Base-by-base conservation (phyloP, 768 basidiomycete genomes). In the Termitomyces sp. region DNA sequence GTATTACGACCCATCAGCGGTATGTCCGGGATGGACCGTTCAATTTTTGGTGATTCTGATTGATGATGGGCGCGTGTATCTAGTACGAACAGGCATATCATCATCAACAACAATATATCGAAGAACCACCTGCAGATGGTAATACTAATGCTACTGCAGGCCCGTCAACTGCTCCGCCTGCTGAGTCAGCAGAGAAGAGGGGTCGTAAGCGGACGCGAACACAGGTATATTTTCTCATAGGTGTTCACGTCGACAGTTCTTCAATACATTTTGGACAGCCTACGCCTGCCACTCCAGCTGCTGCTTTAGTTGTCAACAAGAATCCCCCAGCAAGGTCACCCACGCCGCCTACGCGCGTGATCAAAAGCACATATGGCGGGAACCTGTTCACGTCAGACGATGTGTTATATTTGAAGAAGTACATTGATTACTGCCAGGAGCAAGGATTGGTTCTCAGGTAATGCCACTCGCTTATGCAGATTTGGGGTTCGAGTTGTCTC, bases 361-460 rank as follows among this genome's bases (percentile, higher is more conserved):
- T 94, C 65, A 92, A 91, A 70, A 93, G 91, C 63, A 92, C 91
- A 0, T 93, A 92, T 63, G 91, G 91, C 41, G 91, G 91, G 13
- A 93, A 94, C 64, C 67, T 92, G 36, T 94, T 94, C 64, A 94
- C 91, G 0, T 78, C 85, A 2, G 91, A 93, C 45, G 91, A 94
- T 64, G 83, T 94, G 39, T 53, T 82, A 33, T 94, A 93, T 66
- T 77, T 94, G 57, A 91, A 91, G 64, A 87, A 84, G 65, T 94
- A 94, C 65, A 94, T 94, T 43, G 89, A 92, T 61, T 94, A 91
- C 62, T 94, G 91, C 64, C 90, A 91, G 63, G 89, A 92, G 53
- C 88, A 92, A 67, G 91, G 91, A 35, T 68, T 91, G 7, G 89
- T 92, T 9, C 73, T 94, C 41, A 91, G 88, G 88, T 88, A 52